Evolutionary conservation across 768 basidiomycete genomes (phyloP), one percentile per base, ranked within the genome.

Genomic region (Grammothele lineata): DNA sequence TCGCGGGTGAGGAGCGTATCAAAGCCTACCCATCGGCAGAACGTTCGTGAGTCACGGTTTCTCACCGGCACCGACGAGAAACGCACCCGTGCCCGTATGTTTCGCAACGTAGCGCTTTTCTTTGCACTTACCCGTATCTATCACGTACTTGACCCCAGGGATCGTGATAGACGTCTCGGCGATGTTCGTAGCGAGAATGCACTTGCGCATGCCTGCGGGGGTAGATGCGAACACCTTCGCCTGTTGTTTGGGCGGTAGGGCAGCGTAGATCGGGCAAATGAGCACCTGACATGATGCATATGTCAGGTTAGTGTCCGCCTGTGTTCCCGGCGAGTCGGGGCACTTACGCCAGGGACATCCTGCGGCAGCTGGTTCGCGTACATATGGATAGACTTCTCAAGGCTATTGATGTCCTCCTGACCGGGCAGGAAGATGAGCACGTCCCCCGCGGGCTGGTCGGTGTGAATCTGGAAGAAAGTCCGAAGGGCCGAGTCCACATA

Each of bases 161-260:
- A 99, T 96, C 12, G 96, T 98, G 62, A 99, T 92, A 11, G 88
- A 91, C 0, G 96, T 98, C 66, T 99, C 96, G 10, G 96, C 96
- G 48, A 99, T 94, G 66, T 98, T 99, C 15, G 96, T 99, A 2
- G 96, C 87, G 32, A 99, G 73, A 53, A 99, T 92, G 66, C 93
- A 88, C 66, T 97, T 94, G 47, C 96, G 80, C 2, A 78, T 80
- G 43, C 81, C 76, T 1, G 77, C 61, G 12, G 86, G 81, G 0
- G 88, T 67, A 1, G 80, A 68, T 0, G 66, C 60, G 66, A 98
- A 98, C 38, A 89, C 89, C 60, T 81, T 81, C 36, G 80, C 67
- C 66, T 96, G 93, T 52, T 87, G 80, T 10, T 73, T 70, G 21
- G 84, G 78, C 7, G 90, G 83, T 53, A 97, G 81, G 5, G 90